phyloP scores from a whole-genome alignment of 2,329 filamentous ascomycete species.

The Cadophora malorum region DNA sequence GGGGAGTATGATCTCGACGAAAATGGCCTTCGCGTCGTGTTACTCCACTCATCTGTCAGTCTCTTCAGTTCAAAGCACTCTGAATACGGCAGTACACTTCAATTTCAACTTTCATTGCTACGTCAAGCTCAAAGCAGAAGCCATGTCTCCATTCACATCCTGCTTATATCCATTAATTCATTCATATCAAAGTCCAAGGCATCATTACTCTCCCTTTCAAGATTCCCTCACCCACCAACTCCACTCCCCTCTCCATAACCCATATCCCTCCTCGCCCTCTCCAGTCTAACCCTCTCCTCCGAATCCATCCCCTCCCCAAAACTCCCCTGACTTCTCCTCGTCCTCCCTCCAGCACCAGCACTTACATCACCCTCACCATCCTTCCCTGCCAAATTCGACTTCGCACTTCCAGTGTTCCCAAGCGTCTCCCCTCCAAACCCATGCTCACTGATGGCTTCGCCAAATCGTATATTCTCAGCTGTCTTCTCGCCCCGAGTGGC shows the following conservation, averaged over 20 bases:
- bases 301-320: conserved; percentile 44
- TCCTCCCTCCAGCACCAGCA: conserved; percentile 35
- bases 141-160: too few species aligned
- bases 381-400: neutral
- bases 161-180: too few species aligned
- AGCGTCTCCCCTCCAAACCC: conserved; percentile 61
- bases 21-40: too few species aligned
- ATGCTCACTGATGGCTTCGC: conserved; percentile 60
- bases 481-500: conserved; percentile 50
- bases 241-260: conserved; percentile 61
- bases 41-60: too few species aligned
- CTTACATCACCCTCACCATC: conserved; percentile 43
- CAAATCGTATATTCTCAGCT: conserved; percentile 60
- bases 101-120: too few species aligned
- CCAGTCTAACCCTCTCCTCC: conserved; percentile 45
- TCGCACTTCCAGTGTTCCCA: conserved; percentile 46
- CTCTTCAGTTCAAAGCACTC: too few species aligned
- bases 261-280: conserved; percentile 54
- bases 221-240: conserved; percentile 58
- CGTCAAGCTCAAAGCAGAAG: too few species aligned
- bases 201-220: too few species aligned
- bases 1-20: too few species aligned
- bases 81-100: too few species aligned
- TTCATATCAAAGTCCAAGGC: too few species aligned
- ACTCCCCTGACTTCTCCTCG: conserved; percentile 30